Base-by-base conservation (phyloP, 371 early-diverging fungal genomes). In the Dentiscutata heterogama region DNA sequence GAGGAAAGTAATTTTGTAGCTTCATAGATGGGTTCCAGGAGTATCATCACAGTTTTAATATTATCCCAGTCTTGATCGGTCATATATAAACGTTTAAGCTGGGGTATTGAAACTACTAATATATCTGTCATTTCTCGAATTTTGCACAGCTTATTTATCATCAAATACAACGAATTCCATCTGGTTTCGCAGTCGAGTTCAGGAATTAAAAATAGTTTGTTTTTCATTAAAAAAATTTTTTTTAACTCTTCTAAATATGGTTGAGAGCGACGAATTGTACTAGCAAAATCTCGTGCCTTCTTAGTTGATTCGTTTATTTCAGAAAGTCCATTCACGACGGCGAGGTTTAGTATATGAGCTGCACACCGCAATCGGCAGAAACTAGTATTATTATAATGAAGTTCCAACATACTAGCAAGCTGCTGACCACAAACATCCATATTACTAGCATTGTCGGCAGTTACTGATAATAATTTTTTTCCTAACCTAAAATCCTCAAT, bases 401-500 rank as follows among this genome's bases (percentile, higher is more conserved):
- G 2, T 31, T 46, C 8, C 0, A 72, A 20, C 8, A 72, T 50
- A 50, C 10, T 50, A 11, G 13, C 50, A 11, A 50, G 50, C 7
- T 50, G 6, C 50, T 50, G 50, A 16, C 25, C n/a, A 51, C 25
- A 46, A 16, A 50, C 50, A 51, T 42, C 1, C 14, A 72, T 72
- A 31, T 11, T 72, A 14, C 13, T 50, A 27, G 46, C 51, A 51
- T 72, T 72, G 22, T 50, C 22, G 20, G 51, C 22, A 20, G 16
- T 70, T 70, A 70, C 0, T 22, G 7, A 8, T 31, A 71, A 42
- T 25, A 51, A 20, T 72, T 22, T 72, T 50, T 25, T 6, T n/a
- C 35, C 73, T 2, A 86, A 71, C 20, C 82, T 61, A 54, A 84
- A 83, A 20, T 84, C 80, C 39, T 83, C 83, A 14, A 86, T 80